Evolutionary conservation across 2,329 filamentous ascomycete species (phyloP).

Genomic region (Chaetomium strumarium): DNA sequence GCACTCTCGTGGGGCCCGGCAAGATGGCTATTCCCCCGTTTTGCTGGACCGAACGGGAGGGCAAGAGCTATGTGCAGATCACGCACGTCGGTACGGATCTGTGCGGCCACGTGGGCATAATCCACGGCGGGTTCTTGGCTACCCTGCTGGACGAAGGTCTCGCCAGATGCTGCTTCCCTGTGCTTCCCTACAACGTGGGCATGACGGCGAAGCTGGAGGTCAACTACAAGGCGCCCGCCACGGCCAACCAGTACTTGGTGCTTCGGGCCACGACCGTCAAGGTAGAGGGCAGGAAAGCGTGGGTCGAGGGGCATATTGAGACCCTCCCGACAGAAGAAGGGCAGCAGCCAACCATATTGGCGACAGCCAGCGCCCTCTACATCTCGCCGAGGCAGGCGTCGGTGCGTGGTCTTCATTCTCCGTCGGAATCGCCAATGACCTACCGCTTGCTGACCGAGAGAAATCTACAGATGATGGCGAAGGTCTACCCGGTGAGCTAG

Average conservation of each 20-base stretch:
- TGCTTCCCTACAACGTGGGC: slow-evolving; percentile 77
- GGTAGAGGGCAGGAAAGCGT: slow-evolving; percentile 89
- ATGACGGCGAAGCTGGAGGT: slow-evolving; percentile 81
- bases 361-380: slow-evolving; percentile 80
- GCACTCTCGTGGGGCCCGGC: slow-evolving; percentile 67
- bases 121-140: slow-evolving; percentile 87
- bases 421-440: background rate
- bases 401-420: slow-evolving; percentile 45
- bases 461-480: slow-evolving; percentile 31
- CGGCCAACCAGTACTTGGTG: slow-evolving; percentile 69
- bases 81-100: slow-evolving; percentile 72
- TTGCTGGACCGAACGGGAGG: slow-evolving; percentile 65
- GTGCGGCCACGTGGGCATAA: slow-evolving; percentile 83
- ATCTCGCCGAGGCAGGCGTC: slow-evolving; percentile 80
- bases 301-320: slow-evolving; percentile 85
- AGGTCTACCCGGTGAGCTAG: slow-evolving; percentile 31
- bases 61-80: slow-evolving; percentile 65
- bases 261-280: slow-evolving; percentile 73
- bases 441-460: slow-evolving; percentile 6
- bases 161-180: slow-evolving; percentile 80
- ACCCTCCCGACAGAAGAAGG: slow-evolving; percentile 58
- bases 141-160: slow-evolving; percentile 89
- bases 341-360: slow-evolving; percentile 61
- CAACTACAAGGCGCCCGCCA: slow-evolving; percentile 77
- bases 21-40: slow-evolving; percentile 77